Evolutionary conservation across 2,329 filamentous ascomycete species (phyloP), one percentile per base, ranked within the genome.

Genomic region (Penicillium janthinellum): DNA sequence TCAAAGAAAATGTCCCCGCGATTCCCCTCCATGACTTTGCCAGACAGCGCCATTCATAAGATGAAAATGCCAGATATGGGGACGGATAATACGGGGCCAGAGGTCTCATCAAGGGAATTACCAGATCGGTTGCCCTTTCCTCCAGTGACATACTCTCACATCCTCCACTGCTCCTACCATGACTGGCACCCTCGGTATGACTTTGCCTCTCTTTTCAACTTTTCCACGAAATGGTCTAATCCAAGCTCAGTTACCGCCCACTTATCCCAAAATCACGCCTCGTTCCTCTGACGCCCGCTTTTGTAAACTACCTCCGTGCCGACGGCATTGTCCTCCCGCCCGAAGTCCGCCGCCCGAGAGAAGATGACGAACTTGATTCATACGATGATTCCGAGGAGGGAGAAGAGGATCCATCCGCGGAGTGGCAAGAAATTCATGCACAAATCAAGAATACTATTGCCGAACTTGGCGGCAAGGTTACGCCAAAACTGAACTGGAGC

Each of bases 401-500:
- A 58, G 82, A 86, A 53, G 78, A 81, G 14, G 87, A 82, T 57
- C 77, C 79, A 76, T 86, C 84, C 1, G 71, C 73, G 34, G 75
- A 80, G 50, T 88, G 86, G 86, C 75, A 87, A 8, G 89, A 91
- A 38, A 84, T 93, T 2, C 95, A 99, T 75, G 81, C 87, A 47
- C 78, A 84, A 58, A 92, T 99, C 74, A 89, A 88, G 73, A 81
- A 86, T 25, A 90, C 86, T 44, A 97, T 99, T 63, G 77, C 82
- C 12, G 90, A 93, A 68, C 84, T 98, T 17, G 52, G 52, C 0
- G 93, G 94, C 60, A 87, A 88, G 61, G 93, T 96, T 8, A 88
- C 90, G 1, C 95, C 95, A 0, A 99, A 99, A 77, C 81, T 99
- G 49, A 98, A 98, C 79, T 99, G 95, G 95, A 97, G 93, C 5